A percentile compares a stretch with the other conserved stretches of the same genome.
phyloP scores from a whole-genome alignment of 192 early-diverging fungal species.

The Coemansia sp. region DNA sequence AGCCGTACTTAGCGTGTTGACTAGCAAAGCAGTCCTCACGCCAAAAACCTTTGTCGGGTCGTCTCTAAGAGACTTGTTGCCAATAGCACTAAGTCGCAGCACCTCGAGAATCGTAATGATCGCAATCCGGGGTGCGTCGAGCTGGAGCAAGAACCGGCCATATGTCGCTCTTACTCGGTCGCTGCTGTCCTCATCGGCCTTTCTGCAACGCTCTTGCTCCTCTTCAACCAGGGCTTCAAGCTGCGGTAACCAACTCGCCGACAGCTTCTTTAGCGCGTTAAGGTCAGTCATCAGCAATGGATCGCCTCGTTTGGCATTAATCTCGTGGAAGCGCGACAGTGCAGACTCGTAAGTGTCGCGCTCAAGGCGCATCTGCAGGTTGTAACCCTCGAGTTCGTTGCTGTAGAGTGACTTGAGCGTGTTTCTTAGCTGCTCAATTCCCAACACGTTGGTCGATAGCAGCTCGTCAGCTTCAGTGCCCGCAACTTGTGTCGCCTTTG shows the following conservation, averaged over 20 bases:
- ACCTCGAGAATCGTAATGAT: conserved; percentile 82
- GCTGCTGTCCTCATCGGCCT: conserved; percentile 2
- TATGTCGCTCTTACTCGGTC: conserved; percentile 28
- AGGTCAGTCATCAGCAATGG: conserved; percentile 54
- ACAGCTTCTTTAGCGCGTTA: conserved; percentile 53
- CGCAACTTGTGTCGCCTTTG: background rate
- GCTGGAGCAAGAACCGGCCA: conserved; percentile 31
- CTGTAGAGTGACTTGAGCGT: conserved; percentile 59
- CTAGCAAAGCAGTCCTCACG: conserved; percentile 50
- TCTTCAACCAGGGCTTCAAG: conserved; percentile 65
- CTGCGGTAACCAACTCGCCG: conserved; percentile 71
- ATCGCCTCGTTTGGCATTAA: conserved; percentile 55
- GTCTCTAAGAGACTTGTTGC: conserved; percentile 44
- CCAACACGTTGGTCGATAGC: conserved; percentile 57
- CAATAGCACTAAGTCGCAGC: conserved; percentile 57
- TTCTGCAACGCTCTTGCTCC: conserved; percentile 57
- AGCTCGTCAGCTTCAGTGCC: conserved; percentile 25
- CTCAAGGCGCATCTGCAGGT: conserved; percentile 78
- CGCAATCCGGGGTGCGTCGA: conserved; percentile 68
- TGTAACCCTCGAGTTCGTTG: conserved; percentile 58
- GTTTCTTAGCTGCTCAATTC: conserved; percentile 69
- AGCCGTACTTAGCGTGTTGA: conserved; percentile 59
- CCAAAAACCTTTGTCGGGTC: conserved; percentile 19
- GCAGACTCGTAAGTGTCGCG: conserved; percentile 74
- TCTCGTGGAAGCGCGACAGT: conserved; percentile 58